Conservation (phyloP, 2,329 filamentous ascomycete genomes). For the Tolypocladium paradoxum region DNA sequence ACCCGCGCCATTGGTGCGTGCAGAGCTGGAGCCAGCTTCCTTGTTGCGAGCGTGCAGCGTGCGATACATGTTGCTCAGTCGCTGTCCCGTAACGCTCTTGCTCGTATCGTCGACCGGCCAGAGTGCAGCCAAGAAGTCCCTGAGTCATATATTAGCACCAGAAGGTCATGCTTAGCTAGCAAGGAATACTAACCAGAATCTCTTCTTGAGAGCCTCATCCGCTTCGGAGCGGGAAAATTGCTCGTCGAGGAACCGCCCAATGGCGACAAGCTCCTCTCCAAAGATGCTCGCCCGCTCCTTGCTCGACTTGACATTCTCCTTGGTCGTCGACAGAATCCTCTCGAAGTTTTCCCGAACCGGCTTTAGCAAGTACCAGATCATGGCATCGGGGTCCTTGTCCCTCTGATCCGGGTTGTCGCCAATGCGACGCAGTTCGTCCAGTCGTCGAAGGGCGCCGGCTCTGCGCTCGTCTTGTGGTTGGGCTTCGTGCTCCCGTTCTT, state of each 20-base stretch:
- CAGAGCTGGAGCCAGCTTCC: conserved; percentile 15
- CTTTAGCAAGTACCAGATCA: conserved; percentile 40
- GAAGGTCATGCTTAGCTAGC: neutral
- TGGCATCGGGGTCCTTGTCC: conserved; percentile 32
- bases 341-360: conserved; percentile 51
- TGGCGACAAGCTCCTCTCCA: conserved; percentile 47
- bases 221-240: conserved; percentile 29
- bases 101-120: conserved; percentile 36
- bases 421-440: conserved; percentile 33
- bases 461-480: conserved; percentile 28
- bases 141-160: conserved; percentile 13
- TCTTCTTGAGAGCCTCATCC: conserved; percentile 32
- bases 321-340: conserved; percentile 48
- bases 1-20: conserved; percentile 22
- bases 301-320: conserved; percentile 50
- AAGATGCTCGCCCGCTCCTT: conserved; percentile 52
- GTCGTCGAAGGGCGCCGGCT: conserved; percentile 27
- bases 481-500: conserved; percentile 13
- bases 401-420: conserved; percentile 39
- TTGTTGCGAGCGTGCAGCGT: conserved; percentile 25
- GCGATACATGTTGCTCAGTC: conserved; percentile 33
- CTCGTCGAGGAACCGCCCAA: conserved; percentile 51
- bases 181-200: conserved; percentile 35
- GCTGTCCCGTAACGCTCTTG: conserved; percentile 31
- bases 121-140: conserved; percentile 33